Base-by-base conservation (phyloP, 2,329 filamentous ascomycete genomes). In the Rutstroemia sp. region DNA sequence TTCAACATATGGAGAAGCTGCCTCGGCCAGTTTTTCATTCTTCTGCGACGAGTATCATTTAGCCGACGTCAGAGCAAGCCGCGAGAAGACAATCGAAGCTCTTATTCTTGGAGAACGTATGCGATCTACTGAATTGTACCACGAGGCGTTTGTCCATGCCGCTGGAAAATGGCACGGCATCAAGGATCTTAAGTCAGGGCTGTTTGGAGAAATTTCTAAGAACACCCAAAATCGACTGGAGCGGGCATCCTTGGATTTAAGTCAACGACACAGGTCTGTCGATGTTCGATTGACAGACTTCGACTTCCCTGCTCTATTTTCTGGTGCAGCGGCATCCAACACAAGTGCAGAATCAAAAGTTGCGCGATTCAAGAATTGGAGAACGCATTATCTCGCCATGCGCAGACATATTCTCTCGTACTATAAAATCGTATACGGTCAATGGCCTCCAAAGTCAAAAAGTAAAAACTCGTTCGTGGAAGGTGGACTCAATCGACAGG, bases 401-500 rank as follows among this genome's bases (percentile, higher is more conserved):
- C 81, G 89, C 68, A 84, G 81, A 69, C 67, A 73, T 12, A 73
- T 75, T 4, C 79, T 84, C 55, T 80, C 80, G 19, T 84, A 78
- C 69, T 95, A 85, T 67, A 83, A 84, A 61, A 71, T 78, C 50
- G 78, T 80, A 48, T 86, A 85, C 65, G 85, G 85, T n/a, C 78
- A 83, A 30, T 89, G 92, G 92, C 92, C 94, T 2, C 92, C 94
- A 8, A 95, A 94, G 70, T 90, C 91, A 2, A 87, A 81, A 65
- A 92, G 85, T 64, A 96, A 95, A 79, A 95, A 96, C 68, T 81
- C 86, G 0, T 89, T 96, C 61, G 86, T 88, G 27, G 90, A 92
- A 64, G 88, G 84, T 63, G 92, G 92, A 0, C 78, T 97, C 21
- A 96, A 96, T 70, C 81, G 94, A 23, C 73, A 90, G 46, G 89